Evolutionary conservation across 768 basidiomycete genomes (phyloP), one percentile per base, ranked within the genome.

Genomic region (Panaeolus cyanescens): DNA sequence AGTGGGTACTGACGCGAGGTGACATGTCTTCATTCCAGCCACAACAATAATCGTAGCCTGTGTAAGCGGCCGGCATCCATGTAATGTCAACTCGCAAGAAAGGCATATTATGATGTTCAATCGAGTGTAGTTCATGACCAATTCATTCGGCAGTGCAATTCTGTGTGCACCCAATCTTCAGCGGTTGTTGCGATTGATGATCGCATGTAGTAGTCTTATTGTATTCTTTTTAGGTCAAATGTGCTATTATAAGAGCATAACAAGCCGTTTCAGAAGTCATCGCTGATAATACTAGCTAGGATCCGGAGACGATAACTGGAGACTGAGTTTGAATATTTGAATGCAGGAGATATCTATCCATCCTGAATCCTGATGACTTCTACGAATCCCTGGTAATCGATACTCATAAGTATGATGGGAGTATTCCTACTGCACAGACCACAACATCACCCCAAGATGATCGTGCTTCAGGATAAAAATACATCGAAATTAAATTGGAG

Each of bases 391-490:
- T n/a, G n/a, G n/a, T n/a, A n/a, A n/a, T n/a, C n/a, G n/a, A n/a
- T n/a, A n/a, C n/a, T n/a, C n/a, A n/a, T n/a, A n/a, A n/a, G n/a
- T n/a, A n/a, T n/a, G n/a, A n/a, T n/a, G n/a, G n/a, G n/a, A n/a
- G n/a, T n/a, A n/a, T n/a, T n/a, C n/a, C n/a, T n/a, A 42, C 39
- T 42, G 39, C 39, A 40, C 15, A 20, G 39, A 50, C 45, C 25
- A 28, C n/a, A 4, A 50, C 30, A 22, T n/a, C 45, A 50, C 45
- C 25, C 45, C 45, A 50, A 25, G 22, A 28, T 50, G 45, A 50
- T 50, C 45, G 25, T 50, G 25, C 45, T 50, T 50, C 45, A 50
- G 8, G 45, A 50, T 50, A 50, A 50, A 50, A 50, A 50, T 50
- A 50, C 12, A 1, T 10, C 8, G 7, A 7, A 28, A 22, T 22